A percentile compares a stretch with the other conserved stretches of the same genome.
phyloP scores from a whole-genome alignment of 2,329 filamentous ascomycete genomes.

The Rhytidhysteron rufulum region DNA sequence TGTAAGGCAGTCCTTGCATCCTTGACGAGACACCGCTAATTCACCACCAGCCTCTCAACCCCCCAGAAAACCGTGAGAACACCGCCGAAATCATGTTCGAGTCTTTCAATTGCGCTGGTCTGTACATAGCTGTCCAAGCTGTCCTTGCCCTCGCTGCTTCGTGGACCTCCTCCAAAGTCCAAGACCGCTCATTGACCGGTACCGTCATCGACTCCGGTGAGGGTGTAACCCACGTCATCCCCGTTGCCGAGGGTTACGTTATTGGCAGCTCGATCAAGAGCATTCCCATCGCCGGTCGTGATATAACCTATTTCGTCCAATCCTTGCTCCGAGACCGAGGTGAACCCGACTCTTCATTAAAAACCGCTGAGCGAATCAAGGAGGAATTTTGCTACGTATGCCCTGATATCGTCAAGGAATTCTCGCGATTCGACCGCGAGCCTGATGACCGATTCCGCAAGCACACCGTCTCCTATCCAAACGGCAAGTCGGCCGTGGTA shows the following conservation, averaged over 20 bases:
- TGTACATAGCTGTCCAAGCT: constrained; percentile 98
- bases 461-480: constrained; percentile 81
- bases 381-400: constrained; percentile 98
- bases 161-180: constrained; percentile 98
- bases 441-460: constrained; percentile 80
- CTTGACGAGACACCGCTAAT: constrained; percentile 10
- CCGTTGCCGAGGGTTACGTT: constrained; percentile 96
- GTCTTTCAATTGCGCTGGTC: constrained; percentile 97
- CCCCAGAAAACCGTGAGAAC: constrained; percentile 97
- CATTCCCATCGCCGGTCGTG: constrained; percentile 94
- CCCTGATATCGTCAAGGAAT: constrained; percentile 98
- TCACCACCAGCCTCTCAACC: constrained; percentile 77
- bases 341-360: constrained; percentile 92
- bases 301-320: constrained; percentile 99
- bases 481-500: constrained; percentile 77
- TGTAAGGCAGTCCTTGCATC: constrained; percentile 51
- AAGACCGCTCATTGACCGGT: constrained; percentile 90
- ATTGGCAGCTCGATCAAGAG: constrained; percentile 99
- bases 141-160: constrained; percentile 94
- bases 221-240: constrained; percentile 98
- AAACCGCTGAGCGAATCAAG: constrained; percentile 97
- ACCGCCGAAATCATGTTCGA: constrained; percentile 99
- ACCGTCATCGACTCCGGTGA: constrained; percentile 99
- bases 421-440: constrained; percentile 88
- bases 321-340: constrained; percentile 92